Percentiles rank a stretch among this genome's conserved stretches.
These are phyloP conservation scores for Plasmodium reichenowi DNA, from an alignment of 169 alveolate species.

Conservation along the genomic window DNA sequence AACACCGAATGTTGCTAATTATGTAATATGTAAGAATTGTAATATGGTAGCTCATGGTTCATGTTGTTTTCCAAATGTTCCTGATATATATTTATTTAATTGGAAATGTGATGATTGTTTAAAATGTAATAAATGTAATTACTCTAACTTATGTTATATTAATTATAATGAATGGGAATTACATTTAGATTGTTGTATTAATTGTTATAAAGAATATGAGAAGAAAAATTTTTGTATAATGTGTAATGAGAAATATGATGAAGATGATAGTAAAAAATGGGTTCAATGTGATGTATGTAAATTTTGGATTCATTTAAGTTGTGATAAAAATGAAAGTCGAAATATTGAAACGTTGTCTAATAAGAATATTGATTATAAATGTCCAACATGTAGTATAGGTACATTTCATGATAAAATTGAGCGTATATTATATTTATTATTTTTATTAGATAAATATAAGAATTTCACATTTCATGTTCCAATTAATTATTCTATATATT, in stretches of 20 bases:
- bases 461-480: constrained; percentile 85
- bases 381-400: constrained; percentile 83
- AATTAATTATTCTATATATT: constrained; percentile 79
- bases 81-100: constrained; percentile 80
- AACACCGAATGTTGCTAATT: constrained; percentile 71
- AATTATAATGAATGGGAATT: constrained; percentile 87
- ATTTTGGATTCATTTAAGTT: constrained; percentile 87
- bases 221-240: constrained; percentile 84
- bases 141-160: constrained; percentile 77
- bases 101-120: constrained; percentile 86
- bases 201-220: constrained; percentile 82
- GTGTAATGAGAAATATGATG: constrained; percentile 81
- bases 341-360: constrained; percentile 76
- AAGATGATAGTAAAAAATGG: constrained; percentile 78
- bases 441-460: constrained; percentile 78
- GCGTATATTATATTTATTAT: constrained; percentile 80
- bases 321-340: constrained; percentile 82
- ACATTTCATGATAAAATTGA: constrained; percentile 77
- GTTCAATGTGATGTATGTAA: constrained; percentile 89
- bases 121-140: constrained; percentile 85
- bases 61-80: constrained; percentile 86
- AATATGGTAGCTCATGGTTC: constrained; percentile 85
- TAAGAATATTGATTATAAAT: constrained; percentile 76
- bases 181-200: constrained; percentile 80
- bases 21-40: constrained; percentile 83